Percentiles rank a stretch among this genome's conserved stretches.
Conservation (phyloP, 2,329 filamentous ascomycete genomes). For the Botrytis porri region DNA sequence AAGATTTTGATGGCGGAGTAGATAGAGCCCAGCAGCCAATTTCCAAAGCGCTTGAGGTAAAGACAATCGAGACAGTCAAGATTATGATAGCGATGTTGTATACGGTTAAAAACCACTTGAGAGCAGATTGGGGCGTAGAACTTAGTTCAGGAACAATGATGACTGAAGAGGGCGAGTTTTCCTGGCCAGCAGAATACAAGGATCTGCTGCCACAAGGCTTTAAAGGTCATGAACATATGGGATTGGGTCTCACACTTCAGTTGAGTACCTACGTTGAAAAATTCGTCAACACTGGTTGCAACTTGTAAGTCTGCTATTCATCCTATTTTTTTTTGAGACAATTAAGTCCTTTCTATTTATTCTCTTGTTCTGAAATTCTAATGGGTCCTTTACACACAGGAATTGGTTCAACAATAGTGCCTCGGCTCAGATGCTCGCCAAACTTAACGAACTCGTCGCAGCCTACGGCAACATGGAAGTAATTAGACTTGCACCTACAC, state of each 20-base stretch:
- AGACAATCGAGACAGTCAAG: conserved; percentile 56
- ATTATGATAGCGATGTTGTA: conserved; percentile 60
- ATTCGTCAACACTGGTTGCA: conserved; percentile 55
- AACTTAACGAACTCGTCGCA: conserved; percentile 54
- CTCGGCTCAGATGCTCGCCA: conserved; percentile 54
- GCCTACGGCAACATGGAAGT: conserved; percentile 64
- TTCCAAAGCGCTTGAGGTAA: conserved; percentile 37
- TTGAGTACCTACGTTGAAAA: conserved; percentile 57
- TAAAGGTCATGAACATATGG: conserved; percentile 55
- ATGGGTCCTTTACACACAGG: conserved; percentile 31
- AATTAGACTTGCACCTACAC: conserved; percentile 61
- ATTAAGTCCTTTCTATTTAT: conserved; percentile 20
- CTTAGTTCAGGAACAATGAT: conserved; percentile 33
- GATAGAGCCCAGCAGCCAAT: conserved; percentile 17
- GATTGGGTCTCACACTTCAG: conserved; percentile 58
- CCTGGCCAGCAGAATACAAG: conserved; percentile 47
- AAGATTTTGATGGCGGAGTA: conserved; percentile 13
- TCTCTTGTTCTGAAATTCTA: neutral
- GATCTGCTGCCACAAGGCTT: conserved; percentile 49
- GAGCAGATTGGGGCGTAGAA: conserved; percentile 58
- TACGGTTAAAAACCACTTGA: conserved; percentile 61
- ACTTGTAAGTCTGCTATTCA: conserved; percentile 35
- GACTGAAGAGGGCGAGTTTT: conserved; percentile 36
- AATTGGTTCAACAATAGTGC: conserved; percentile 60
- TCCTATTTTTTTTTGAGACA: neutral